Percentiles rank a stretch among this genome's conserved stretches.
Evolutionary conservation across 176 grass and related monocot species (phyloP).

Genomic region (Phyllostachys edulis): DNA sequence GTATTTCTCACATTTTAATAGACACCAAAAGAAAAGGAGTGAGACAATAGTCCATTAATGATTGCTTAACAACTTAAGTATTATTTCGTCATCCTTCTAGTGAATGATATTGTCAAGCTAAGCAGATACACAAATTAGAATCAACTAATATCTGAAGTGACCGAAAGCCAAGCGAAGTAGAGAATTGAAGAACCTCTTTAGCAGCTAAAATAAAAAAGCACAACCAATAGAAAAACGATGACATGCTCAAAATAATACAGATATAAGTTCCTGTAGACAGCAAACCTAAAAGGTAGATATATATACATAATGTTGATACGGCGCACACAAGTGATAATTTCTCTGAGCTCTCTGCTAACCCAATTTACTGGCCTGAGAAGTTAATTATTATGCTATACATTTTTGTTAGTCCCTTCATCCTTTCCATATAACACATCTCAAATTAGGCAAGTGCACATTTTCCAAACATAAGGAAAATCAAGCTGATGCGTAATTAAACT

Average conservation of each 20-base stretch:
- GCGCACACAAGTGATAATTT: neutral
- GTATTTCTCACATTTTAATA: slow-evolving; percentile 3
- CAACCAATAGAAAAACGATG: neutral
- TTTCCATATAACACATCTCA: neutral
- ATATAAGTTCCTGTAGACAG: neutral
- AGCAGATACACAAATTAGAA: neutral
- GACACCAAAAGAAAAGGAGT: neutral
- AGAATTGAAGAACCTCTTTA: neutral
- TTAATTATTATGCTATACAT: neutral
- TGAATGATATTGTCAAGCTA: neutral
- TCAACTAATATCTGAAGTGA: neutral
- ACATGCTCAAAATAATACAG: neutral
- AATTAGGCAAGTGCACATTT: neutral
- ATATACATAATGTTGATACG: neutral
- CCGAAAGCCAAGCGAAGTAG: neutral
- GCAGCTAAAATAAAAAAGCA: neutral
- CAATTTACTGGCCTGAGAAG: neutral
- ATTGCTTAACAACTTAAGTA: neutral
- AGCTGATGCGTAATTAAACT: neutral
- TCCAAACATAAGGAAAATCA: slow-evolving; percentile 16
- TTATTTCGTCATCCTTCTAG: neutral
- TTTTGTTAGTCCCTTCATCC: neutral
- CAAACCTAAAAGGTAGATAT: no score
- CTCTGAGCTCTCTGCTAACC: neutral
- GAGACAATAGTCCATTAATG: neutral